These are phyloP conservation scores for Podaxis pistillaris DNA, from an alignment of 768 basidiomycete genomes.

Conservation along the genomic window DNA sequence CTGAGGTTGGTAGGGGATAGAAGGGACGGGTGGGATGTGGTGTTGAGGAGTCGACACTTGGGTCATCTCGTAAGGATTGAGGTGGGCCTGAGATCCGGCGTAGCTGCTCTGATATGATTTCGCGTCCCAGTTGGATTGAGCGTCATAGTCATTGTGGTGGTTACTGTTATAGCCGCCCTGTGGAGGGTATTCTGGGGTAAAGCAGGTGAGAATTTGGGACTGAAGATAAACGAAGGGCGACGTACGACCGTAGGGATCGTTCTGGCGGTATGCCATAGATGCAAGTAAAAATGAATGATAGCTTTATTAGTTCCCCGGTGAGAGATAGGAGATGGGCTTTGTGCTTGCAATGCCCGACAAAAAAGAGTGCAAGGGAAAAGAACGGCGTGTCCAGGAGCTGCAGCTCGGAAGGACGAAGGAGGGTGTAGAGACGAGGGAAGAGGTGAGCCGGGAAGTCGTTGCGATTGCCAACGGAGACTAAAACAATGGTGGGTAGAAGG, in stretches of 20 bases:
- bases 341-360: not conserved
- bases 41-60: slow-evolving; percentile 33
- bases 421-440: not conserved
- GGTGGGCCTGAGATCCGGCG: slow-evolving; percentile 70
- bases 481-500: slow-evolving; percentile 6
- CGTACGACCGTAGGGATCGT: slow-evolving; percentile 18
- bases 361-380: slow-evolving; percentile 9
- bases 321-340: not conserved
- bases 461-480: not conserved
- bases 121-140: slow-evolving; percentile 47
- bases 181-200: slow-evolving; percentile 35
- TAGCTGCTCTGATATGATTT: slow-evolving; percentile 65
- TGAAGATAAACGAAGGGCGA: slow-evolving; percentile 14
- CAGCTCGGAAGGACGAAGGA: slow-evolving; percentile 8
- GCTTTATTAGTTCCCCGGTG: not conserved
- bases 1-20: slow-evolving; percentile 44
- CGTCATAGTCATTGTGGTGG: slow-evolving; percentile 42
- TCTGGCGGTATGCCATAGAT: slow-evolving; percentile 50
- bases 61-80: slow-evolving; percentile 64
- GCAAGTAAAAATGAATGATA: slow-evolving; percentile 11
- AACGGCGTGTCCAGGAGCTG: slow-evolving; percentile 12
- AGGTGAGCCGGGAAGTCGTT: not conserved
- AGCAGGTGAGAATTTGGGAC: slow-evolving; percentile 22
- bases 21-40: slow-evolving; percentile 51
- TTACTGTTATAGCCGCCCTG: slow-evolving; percentile 25